phyloP scores from a whole-genome alignment of 2,329 filamentous ascomycete genomes.

The Fusarium nelsonii region DNA sequence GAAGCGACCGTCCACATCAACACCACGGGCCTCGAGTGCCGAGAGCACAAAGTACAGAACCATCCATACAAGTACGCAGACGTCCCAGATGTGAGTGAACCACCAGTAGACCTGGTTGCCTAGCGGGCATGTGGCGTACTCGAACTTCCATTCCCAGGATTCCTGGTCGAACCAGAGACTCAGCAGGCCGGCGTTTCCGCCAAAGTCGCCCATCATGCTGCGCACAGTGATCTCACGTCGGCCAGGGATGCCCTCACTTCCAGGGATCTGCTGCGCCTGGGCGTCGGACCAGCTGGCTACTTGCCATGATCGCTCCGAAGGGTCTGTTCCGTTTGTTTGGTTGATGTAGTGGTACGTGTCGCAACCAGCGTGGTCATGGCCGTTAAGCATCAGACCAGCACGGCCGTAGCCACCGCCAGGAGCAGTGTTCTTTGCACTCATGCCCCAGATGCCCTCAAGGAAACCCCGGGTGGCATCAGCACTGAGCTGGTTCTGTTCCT shows the following conservation, averaged over 20 bases:
- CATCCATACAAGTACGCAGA: conserved; percentile 58
- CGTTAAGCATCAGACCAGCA: conserved; percentile 85
- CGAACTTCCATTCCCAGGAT: conserved; percentile 81
- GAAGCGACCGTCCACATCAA: conserved; percentile 53
- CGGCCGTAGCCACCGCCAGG: conserved; percentile 74
- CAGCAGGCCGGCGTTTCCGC: conserved; percentile 89
- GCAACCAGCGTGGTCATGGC: conserved; percentile 95
- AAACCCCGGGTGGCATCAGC: conserved; percentile 77
- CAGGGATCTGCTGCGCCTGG: conserved; percentile 55
- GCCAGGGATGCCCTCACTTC: conserved; percentile 65
- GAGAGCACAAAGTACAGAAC: conserved; percentile 46
- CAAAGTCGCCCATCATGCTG: conserved; percentile 98
- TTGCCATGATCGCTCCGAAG: conserved; percentile 63
- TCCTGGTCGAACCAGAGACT: conserved; percentile 88
- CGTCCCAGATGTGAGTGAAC: conserved; percentile 82
- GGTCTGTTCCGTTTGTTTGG: conserved; percentile 62
- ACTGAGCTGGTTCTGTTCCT: conserved; percentile 92
- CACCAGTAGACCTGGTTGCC: conserved; percentile 96
- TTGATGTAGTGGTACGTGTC: conserved; percentile 88
- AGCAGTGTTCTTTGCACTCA: conserved; percentile 72
- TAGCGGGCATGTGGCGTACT: conserved; percentile 81
- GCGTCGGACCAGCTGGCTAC: conserved; percentile 62
- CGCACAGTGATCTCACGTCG: conserved; percentile 92
- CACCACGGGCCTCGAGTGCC: conserved; percentile 48
- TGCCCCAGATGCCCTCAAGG: conserved; percentile 86